Conservation (phyloP, 1,284 basidiomycete genomes). For the Neotropicomus parvogracilis region DNA sequence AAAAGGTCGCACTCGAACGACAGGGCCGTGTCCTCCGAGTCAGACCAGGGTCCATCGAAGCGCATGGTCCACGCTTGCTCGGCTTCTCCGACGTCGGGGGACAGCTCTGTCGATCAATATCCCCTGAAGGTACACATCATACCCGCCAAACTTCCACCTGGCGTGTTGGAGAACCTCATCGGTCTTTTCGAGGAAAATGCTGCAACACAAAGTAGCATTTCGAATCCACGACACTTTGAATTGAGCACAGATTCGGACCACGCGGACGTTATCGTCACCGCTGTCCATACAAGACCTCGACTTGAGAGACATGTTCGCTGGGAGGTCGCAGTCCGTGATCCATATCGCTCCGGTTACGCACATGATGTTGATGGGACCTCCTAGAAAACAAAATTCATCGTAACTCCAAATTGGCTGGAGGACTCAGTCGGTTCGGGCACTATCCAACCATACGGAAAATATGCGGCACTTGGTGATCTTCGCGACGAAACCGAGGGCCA, state of each 20-base stretch:
- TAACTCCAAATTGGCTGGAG: slow-evolving; percentile 65
- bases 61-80: slow-evolving; percentile 1
- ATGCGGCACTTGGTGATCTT: slow-evolving; percentile 51
- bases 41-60: slow-evolving; percentile 11
- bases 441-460: slow-evolving; percentile 49
- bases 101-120: slow-evolving; percentile 6
- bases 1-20: slow-evolving; percentile 11
- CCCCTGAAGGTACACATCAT: slow-evolving; percentile 50
- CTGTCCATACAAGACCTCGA: slow-evolving; percentile 58
- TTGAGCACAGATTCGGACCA: slow-evolving; percentile 42
- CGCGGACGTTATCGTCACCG: slow-evolving; percentile 65
- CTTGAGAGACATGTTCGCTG: slow-evolving; percentile 66
- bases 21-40: background rate
- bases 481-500: slow-evolving; percentile 42
- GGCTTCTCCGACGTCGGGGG: slow-evolving; percentile 3
- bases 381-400: slow-evolving; percentile 61
- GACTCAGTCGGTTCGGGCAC: slow-evolving; percentile 47
- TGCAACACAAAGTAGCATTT: background rate
- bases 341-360: background rate
- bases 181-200: slow-evolving; percentile 40
- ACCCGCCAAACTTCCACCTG: slow-evolving; percentile 52
- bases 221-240: slow-evolving; percentile 29
- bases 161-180: slow-evolving; percentile 45
- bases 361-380: slow-evolving; percentile 3
- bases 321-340: slow-evolving; percentile 54